Conservation (phyloP, 345 rosid species). For the Gossypium sturtianum region DNA sequence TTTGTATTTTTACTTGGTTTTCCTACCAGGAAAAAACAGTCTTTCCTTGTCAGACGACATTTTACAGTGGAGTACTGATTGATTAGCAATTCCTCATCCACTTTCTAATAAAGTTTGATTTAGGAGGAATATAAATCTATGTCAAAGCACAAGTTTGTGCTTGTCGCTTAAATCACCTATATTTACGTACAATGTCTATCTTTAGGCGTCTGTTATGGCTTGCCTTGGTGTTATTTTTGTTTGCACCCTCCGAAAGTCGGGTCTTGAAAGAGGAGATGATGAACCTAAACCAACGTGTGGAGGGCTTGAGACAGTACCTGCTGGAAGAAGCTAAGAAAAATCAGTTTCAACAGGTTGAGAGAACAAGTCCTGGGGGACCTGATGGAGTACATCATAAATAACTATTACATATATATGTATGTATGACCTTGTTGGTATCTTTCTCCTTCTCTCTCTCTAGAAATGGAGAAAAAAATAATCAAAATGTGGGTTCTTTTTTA, state of each 20-base stretch:
- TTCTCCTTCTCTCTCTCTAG: too few species aligned
- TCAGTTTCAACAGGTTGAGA: not conserved
- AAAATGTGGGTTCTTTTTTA: too few species aligned
- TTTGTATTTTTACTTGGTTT: not conserved
- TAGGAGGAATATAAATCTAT: not conserved
- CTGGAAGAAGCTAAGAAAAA: conserved; percentile 11
- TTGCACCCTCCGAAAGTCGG: conserved; percentile 9
- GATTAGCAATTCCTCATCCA: not conserved
- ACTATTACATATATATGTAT: not conserved
- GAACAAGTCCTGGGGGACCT: conserved; percentile 48
- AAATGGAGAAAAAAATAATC: too few species aligned
- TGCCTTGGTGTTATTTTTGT: conserved; percentile 6
- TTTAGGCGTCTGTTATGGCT: not conserved
- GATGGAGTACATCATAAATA: conserved; percentile 41
- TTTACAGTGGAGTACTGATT: not conserved
- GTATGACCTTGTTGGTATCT: not conserved
- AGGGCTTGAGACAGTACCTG: conserved; percentile 4
- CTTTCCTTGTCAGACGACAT: conserved; percentile 7
- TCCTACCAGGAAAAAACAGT: not conserved
- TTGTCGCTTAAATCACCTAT: not conserved
- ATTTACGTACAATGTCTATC: not conserved
- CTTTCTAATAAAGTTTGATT: not conserved
- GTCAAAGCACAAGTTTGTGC: not conserved
- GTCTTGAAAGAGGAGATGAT: conserved; percentile 12
- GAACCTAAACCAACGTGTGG: conserved; percentile 16